Evolutionary conservation across 345 rosid species (phyloP), one percentile per base, ranked within the genome.

Genomic region (Dovyalis caffra): DNA sequence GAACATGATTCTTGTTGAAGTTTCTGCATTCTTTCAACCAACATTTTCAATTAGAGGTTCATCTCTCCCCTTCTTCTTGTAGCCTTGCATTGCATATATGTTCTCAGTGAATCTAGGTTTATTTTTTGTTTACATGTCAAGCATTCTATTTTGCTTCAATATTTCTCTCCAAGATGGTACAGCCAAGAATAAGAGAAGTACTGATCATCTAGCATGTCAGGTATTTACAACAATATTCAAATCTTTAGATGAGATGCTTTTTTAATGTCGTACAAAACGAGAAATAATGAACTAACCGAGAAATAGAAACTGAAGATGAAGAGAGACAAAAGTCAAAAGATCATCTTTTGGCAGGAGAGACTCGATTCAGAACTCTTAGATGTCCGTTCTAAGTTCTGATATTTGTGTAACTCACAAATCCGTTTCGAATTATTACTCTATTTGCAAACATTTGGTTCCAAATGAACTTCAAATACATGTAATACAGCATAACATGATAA

Each of bases 401-500:
- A 3, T n/a, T 53, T n/a, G 26, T 53, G 60, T 3, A 31, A 3
- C 40, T 23, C 72, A 8, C 1, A 43, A 6, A 21, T 15, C 9
- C 43, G 29, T 8, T 40, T 38, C 70, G 23, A 68, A 66, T 4
- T 21, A n/a, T 25, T 7, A 23, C 31, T 40, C 74, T 71, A 38
- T 71, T 71, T 60, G 53, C 66, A 58, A 37, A 47, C 61, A 71
- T 37, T 56, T 56, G 18, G 23, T 25, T 37, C 34, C 11, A 49
- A n/a, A 9, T 18, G n/a, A 74, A 34, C 21, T 51, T n/a, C 47
- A 35, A 62, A 29, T 32, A 31, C 40, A 73, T 34, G n/a, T 2
- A 31, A 21, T 31, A 47, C 62, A 45, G 28, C 47, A 64, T 31
- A 35, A 6, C 63, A 64, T 38, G 14, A 3, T 20, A 28, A 60